Evolutionary conservation across 345 rosid species (phyloP).

Genomic region (Brassica incana): DNA sequence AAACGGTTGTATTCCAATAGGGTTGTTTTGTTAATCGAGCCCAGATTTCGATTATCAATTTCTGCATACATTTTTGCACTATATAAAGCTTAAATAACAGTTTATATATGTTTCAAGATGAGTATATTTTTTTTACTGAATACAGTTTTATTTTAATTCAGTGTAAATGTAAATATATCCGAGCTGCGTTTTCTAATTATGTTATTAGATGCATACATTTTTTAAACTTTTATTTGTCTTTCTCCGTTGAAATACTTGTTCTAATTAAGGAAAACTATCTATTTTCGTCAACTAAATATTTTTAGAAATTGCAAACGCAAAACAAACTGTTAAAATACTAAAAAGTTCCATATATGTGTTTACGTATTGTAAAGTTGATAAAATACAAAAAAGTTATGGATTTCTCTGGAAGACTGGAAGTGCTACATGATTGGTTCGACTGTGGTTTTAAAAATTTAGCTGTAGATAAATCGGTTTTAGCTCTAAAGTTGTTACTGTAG

Average conservation of each 20-base stretch:
- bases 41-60: background rate
- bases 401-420: background rate
- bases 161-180: background rate
- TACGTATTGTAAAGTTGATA: background rate
- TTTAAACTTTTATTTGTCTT: background rate
- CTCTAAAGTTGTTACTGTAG: no score
- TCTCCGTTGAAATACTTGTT: background rate
- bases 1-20: background rate
- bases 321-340: background rate
- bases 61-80: background rate
- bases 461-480: no score
- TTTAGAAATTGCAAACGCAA: background rate
- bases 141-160: background rate
- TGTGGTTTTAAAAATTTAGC: no score
- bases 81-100: background rate
- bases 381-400: background rate
- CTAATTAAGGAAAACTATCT: background rate
- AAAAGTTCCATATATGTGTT: background rate
- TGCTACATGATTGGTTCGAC: background rate
- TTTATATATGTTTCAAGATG: background rate
- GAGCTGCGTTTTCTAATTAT: background rate
- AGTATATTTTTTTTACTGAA: background rate
- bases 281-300: background rate
- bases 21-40: background rate
- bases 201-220: background rate